Conservation (phyloP, 257 asterid genomes). For the Knoxia roxburghii region DNA sequence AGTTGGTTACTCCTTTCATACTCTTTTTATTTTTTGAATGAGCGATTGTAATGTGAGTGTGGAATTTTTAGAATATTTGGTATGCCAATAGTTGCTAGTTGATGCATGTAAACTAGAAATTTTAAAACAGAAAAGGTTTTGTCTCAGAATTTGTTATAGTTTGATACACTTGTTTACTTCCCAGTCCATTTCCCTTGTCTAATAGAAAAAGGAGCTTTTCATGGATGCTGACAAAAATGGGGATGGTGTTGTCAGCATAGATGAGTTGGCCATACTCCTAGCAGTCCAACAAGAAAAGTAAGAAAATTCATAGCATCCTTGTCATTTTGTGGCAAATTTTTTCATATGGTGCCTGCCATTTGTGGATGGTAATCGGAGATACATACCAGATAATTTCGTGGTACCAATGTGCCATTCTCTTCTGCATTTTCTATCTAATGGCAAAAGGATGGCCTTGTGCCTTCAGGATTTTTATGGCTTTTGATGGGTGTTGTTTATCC, state of each 20-base stretch:
- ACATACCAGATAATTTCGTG: background rate
- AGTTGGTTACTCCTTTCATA: background rate
- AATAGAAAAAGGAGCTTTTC: slow-evolving; percentile 91
- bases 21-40: background rate
- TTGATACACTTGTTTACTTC: slow-evolving; percentile 16
- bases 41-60: background rate
- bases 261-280: slow-evolving; percentile 94
- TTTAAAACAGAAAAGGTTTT: background rate
- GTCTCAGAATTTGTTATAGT: background rate
- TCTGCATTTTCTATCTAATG: background rate
- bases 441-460: background rate
- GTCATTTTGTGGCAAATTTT: background rate
- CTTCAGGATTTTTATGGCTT: background rate
- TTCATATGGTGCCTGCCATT: background rate
- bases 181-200: slow-evolving; percentile 19
- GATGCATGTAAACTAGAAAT: background rate
- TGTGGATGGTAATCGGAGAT: too few relatives aligned
- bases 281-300: slow-evolving; percentile 89
- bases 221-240: slow-evolving; percentile 87
- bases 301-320: slow-evolving; percentile 6
- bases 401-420: background rate
- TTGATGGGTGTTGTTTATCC: background rate
- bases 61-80: background rate
- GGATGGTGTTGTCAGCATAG: slow-evolving; percentile 88
- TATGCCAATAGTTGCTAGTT: background rate